Evolutionary conservation across 2,329 filamentous ascomycete species (phyloP).

Genomic region (Colletotrichum phormii): DNA sequence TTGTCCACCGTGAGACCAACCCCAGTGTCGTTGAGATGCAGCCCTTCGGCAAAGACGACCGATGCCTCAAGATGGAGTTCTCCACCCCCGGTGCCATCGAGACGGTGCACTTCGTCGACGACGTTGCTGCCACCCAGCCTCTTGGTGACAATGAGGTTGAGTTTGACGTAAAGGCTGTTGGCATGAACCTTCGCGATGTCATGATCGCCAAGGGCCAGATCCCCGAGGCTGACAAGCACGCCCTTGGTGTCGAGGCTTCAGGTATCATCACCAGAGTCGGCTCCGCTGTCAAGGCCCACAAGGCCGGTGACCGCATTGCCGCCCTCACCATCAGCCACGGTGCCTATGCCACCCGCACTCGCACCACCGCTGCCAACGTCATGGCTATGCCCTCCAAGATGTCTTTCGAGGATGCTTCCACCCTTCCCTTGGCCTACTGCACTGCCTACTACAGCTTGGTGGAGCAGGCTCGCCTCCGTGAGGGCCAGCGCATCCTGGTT

Average conservation of each 20-base stretch:
- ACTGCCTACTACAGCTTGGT: conserved; percentile 52
- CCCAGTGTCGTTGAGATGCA: conserved; percentile 50
- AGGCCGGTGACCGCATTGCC: conserved; percentile 45
- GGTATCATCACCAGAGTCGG: conserved; percentile 49
- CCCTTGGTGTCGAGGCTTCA: conserved; percentile 47
- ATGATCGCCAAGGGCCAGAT: conserved; percentile 56
- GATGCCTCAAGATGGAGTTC: conserved; percentile 51
- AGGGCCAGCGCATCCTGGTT: conserved; percentile 48
- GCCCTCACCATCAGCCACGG: conserved; percentile 38
- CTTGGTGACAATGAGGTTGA: conserved; percentile 52
- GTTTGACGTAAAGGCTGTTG: conserved; percentile 55
- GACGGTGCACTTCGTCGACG: conserved; percentile 53
- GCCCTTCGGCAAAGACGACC: conserved; percentile 52
- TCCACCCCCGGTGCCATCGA: conserved; percentile 52
- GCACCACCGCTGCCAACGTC: conserved; percentile 37
- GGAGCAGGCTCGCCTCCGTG: conserved; percentile 42
- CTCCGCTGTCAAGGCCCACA: conserved; percentile 42
- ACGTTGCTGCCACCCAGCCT: conserved; percentile 42
- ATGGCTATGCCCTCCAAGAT: conserved; percentile 52
- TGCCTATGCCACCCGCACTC: conserved; percentile 40
- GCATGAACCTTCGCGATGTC: conserved; percentile 60
- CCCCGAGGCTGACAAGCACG: conserved; percentile 42
- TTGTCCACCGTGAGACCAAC: conserved; percentile 56
- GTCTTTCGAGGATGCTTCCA: conserved; percentile 51
- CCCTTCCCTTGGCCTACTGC: conserved; percentile 42